Percentiles rank a stretch among this genome's conserved stretches.
Evolutionary conservation across 2,329 filamentous ascomycete species (phyloP).

Genomic region (Decorospora gaudefroyi): DNA sequence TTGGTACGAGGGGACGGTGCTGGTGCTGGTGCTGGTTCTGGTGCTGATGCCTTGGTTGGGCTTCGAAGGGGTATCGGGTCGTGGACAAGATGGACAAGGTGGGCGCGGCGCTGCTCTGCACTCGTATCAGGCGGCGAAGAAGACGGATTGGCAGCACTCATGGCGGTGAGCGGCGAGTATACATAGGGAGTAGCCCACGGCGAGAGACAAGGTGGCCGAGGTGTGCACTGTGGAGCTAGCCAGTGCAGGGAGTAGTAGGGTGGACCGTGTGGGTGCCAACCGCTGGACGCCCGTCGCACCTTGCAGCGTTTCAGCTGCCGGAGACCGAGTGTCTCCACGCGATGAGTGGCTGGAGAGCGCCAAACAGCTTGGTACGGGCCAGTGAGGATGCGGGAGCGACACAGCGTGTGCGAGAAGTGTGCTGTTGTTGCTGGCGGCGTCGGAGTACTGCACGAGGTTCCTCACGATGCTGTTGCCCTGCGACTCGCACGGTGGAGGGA

Average conservation of each 20-base stretch:
- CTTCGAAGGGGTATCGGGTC: slow-evolving; percentile 12
- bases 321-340: slow-evolving; percentile 23
- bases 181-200: slow-evolving; percentile 38
- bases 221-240: slow-evolving; percentile 18
- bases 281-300: slow-evolving; percentile 36
- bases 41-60: slow-evolving; percentile 11
- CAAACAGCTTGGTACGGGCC: slow-evolving; percentile 30
- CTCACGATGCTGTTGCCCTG: slow-evolving; percentile 8
- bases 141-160: slow-evolving; percentile 30
- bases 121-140: slow-evolving; percentile 20
- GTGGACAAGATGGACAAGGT: slow-evolving; percentile 31
- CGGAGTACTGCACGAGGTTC: slow-evolving; percentile 18
- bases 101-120: slow-evolving; percentile 21
- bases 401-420: slow-evolving; percentile 27
- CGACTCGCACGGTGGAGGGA: slow-evolving; percentile 5
- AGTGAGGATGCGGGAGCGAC: slow-evolving; percentile 28
- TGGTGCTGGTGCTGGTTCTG: too few relatives aligned
- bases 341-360: slow-evolving; percentile 29
- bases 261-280: slow-evolving; percentile 28
- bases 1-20: slow-evolving; percentile 9
- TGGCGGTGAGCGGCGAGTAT: slow-evolving; percentile 34
- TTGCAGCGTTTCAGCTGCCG: slow-evolving; percentile 44
- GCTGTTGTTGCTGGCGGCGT: slow-evolving; percentile 16
- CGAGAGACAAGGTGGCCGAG: slow-evolving; percentile 16
- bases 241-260: slow-evolving; percentile 22